Evolutionary conservation across 2,329 filamentous ascomycete species (phyloP).

Genomic region (Aphanocladium album): DNA sequence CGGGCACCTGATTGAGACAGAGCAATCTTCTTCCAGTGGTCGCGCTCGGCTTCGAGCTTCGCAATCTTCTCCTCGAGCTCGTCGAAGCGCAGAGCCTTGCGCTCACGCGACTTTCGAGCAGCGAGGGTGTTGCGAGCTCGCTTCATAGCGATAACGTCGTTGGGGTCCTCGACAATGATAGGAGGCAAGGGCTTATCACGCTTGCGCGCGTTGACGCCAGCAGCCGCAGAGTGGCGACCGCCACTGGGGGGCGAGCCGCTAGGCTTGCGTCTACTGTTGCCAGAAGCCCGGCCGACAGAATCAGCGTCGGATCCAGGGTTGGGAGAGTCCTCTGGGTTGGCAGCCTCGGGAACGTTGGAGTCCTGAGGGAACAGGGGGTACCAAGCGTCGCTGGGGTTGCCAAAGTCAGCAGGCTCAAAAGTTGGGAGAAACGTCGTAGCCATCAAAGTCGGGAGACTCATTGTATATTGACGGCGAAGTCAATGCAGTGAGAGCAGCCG

Average conservation of each 20-base stretch:
- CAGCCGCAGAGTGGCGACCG: conserved; percentile 59
- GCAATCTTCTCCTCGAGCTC: conserved; percentile 69
- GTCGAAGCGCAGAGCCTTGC: conserved; percentile 73
- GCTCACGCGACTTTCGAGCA: conserved; percentile 85
- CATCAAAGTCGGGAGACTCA: conserved; percentile 71
- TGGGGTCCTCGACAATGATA: conserved; percentile 69
- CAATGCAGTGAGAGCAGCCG: conserved; percentile 73
- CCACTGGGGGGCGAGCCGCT: conserved; percentile 37
- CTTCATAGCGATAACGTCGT: conserved; percentile 78
- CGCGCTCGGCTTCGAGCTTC: conserved; percentile 61
- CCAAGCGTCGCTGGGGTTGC: conserved; percentile 54
- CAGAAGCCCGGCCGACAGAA: conserved; percentile 34
- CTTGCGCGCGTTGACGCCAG: conserved; percentile 68
- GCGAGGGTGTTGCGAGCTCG: conserved; percentile 90
- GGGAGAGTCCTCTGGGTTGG: conserved; percentile 37
- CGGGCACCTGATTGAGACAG: conserved; percentile 35
- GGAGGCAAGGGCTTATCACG: conserved; percentile 76
- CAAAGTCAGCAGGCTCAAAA: conserved; percentile 58
- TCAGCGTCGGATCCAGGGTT: conserved; percentile 42
- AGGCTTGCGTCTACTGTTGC: conserved; percentile 44
- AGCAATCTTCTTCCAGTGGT: conserved; percentile 59
- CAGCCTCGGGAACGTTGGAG: conserved; percentile 21
- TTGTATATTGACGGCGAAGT: conserved; percentile 78
- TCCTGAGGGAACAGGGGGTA: conserved; percentile 66
- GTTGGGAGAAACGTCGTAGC: conserved; percentile 73